Conservation (phyloP, 148 eudicot genomes). For the Rhododendron mucronatum region DNA sequence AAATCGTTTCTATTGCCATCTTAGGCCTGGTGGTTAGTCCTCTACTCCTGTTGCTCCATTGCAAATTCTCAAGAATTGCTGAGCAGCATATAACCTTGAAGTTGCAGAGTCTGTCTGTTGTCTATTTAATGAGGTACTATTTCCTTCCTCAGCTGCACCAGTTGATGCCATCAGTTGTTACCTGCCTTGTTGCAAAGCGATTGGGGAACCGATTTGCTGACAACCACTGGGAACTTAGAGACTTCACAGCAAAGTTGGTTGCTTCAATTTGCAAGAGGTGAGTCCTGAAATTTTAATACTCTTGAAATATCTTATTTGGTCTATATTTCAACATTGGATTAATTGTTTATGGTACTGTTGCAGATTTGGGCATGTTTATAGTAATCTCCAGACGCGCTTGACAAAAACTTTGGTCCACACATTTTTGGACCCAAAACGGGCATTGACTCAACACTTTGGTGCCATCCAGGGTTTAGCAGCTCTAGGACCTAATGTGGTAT, state of each 20-base stretch:
- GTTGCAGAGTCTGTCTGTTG: background rate
- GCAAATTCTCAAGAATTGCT: background rate
- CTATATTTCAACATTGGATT: background rate
- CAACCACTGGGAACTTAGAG: conserved; percentile 74
- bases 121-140: background rate
- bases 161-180: conserved; percentile 73
- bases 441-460: conserved; percentile 79
- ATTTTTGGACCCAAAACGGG: conserved; percentile 65
- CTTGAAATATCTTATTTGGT: background rate
- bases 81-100: background rate
- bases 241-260: conserved; percentile 66
- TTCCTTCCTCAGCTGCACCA: conserved; percentile 57
- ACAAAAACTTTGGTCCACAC: conserved; percentile 69
- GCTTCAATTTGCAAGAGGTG: conserved; percentile 78
- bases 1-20: background rate
- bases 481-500: conserved; percentile 73
- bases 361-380: conserved; percentile 72
- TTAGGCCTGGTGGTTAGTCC: background rate
- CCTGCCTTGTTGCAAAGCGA: conserved; percentile 68
- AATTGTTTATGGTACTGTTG: conserved; percentile 6
- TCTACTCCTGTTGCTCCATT: background rate
- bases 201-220: conserved; percentile 66
- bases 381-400: conserved; percentile 67
- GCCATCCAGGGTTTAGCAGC: conserved; percentile 81
- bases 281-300: background rate